Evolutionary conservation across 306 rosid species (phyloP), one percentile per base, ranked within the genome.

Genomic region (Psophocarpus tetragonolobus): DNA sequence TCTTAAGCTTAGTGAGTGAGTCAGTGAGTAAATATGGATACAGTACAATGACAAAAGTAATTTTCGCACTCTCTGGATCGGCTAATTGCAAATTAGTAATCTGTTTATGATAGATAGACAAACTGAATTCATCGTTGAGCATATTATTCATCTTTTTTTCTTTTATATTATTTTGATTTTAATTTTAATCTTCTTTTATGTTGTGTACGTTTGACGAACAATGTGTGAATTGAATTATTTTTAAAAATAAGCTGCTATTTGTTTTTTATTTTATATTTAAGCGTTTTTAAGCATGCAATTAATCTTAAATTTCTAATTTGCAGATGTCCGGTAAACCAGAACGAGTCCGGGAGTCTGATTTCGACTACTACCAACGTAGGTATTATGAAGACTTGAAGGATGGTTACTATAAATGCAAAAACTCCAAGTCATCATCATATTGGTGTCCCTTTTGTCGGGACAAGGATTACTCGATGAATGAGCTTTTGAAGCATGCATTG

Each of bases 371-470:
- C 0, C 53, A 68, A 39, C 51, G 73, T 6, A 63, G n/a, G 2
- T 89, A 86, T 65, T 91, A 87, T 44, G 27, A 45, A 3, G 83
- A 88, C 41, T 42, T 90, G 69, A 92, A 85, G 87, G 71, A 21
- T 17, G 91, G 84, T 21, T 38, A 27, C 18, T 27, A 38, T 30
- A 75, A 54, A 45, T 44, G 92, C 10, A 78, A 79, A 73, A 36
- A 48, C 71, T 83, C 91, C 20, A 29, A 65, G 79, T 84, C 92
- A 21, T 84, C 92, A 21, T 72, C 50, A 9, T 94, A 86, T 58
- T 70, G 63, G 64, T 92, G 96, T 74, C 98, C 98, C 18, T 94
- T 80, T 78, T 94, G 96, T 71, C 9, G 1, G 9, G 82, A 70
- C n/a, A 73, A 85, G 56, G 84, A 82, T 39, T 84, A 80, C 80